Percentiles rank a stretch among this genome's conserved stretches.
These are phyloP conservation scores for Monosporascus sp. DNA, from an alignment of 2,329 filamentous ascomycete species.

Conservation along the genomic window DNA sequence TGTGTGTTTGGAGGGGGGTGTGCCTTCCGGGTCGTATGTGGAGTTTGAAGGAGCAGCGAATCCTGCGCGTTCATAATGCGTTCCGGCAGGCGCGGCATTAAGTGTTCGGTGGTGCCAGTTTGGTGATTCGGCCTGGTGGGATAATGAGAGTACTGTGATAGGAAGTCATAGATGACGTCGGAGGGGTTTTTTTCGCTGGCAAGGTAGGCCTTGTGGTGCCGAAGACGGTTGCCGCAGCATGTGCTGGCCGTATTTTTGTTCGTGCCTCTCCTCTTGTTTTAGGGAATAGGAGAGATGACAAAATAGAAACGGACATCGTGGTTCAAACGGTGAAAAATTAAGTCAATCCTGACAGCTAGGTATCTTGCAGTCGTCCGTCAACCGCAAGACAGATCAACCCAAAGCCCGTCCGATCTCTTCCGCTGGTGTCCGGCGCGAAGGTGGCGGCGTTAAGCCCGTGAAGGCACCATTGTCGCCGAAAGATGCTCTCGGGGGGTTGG, in stretches of 20 bases:
- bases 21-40: too few species aligned
- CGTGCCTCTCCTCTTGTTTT: too few species aligned
- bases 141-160: too few species aligned
- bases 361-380: not conserved
- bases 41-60: too few species aligned
- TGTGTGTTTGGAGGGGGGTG: too few species aligned
- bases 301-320: not conserved
- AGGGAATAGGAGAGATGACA: too few species aligned
- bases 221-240: too few species aligned
- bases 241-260: too few species aligned
- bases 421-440: conserved; percentile 33
- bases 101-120: not conserved
- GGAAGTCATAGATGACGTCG: not conserved
- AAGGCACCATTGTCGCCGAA: conserved; percentile 39
- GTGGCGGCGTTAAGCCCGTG: conserved; percentile 44
- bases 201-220: not conserved
- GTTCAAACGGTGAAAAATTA: not conserved
- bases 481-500: conserved; percentile 37
- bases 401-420: conserved; percentile 49
- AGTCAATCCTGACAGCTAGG: too few species aligned
- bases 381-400: conserved; percentile 33
- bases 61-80: too few species aligned
- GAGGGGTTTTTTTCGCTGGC: too few species aligned
- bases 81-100: too few species aligned
- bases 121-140: not conserved